Conservation (phyloP, 1,284 basidiomycete species). For the Apiotrichum sp. region DNA sequence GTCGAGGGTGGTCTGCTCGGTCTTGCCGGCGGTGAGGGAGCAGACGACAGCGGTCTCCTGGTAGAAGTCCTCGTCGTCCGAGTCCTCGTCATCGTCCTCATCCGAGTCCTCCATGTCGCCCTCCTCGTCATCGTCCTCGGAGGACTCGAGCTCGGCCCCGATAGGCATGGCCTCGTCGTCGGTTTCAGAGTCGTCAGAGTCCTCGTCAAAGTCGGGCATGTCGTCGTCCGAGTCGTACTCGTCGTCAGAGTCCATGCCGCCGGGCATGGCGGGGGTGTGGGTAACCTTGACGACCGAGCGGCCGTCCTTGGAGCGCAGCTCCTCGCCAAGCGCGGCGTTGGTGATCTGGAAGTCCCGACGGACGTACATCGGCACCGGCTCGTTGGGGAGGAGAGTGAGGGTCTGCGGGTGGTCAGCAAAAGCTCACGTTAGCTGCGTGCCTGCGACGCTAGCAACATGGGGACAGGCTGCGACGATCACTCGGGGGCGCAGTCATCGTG, state of each 20-base stretch:
- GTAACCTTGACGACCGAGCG: conserved; percentile 75
- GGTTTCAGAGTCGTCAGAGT: conserved; percentile 31
- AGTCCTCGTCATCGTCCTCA: conserved; percentile 34
- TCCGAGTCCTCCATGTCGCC: conserved; percentile 24
- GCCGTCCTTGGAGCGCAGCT: conserved; percentile 58
- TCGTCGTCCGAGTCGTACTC: conserved; percentile 44
- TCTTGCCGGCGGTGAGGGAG: conserved; percentile 52
- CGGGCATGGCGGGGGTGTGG: conserved; percentile 51
- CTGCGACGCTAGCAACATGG: background rate
- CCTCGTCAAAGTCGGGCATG: conserved; percentile 41
- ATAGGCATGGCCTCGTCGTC: conserved; percentile 49
- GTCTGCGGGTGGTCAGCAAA: conserved; percentile 16
- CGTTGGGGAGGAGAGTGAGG: conserved; percentile 38
- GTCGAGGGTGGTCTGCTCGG: conserved; percentile 72
- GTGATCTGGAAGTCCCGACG: conserved; percentile 72
- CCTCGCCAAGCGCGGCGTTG: conserved; percentile 73
- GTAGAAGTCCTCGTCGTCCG: conserved; percentile 33
- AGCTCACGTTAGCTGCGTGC: background rate
- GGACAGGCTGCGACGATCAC: too few relatives aligned
- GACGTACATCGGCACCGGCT: conserved; percentile 59
- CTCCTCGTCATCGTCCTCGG: conserved; percentile 49
- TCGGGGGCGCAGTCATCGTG: too few relatives aligned
- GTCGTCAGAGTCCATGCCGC: conserved; percentile 51
- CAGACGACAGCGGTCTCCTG: conserved; percentile 51
- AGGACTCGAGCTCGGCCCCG: conserved; percentile 34